These are phyloP conservation scores for Aurantiochytrium sp. DNA, from an alignment of 108 stramenopile genomes.

Conservation along the genomic window DNA sequence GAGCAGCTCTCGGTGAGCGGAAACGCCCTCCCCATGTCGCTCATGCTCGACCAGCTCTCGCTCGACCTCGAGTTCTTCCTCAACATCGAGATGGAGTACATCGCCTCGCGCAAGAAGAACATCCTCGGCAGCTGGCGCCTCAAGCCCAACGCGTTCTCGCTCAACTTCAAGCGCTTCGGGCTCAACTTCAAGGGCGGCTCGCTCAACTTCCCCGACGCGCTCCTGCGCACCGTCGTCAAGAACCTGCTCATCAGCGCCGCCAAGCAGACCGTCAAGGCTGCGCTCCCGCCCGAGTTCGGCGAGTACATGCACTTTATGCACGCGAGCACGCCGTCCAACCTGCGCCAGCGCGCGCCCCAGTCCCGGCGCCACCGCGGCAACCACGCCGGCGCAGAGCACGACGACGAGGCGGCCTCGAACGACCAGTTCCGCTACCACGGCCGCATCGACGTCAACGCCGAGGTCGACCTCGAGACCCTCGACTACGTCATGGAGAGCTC, in stretches of 20 bases:
- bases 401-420: no score
- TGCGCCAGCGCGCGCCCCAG: no score
- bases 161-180: slow-evolving; percentile 8
- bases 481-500: slow-evolving; percentile 22
- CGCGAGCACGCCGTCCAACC: background rate
- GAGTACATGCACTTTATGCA: slow-evolving; percentile 24
- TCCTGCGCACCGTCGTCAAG: slow-evolving; percentile 19
- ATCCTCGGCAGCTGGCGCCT: background rate
- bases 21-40: background rate
- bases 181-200: slow-evolving; percentile 8
- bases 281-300: slow-evolving; percentile 24
- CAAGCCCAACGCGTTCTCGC: slow-evolving; percentile 13
- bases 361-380: no score
- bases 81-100: slow-evolving; percentile 3
- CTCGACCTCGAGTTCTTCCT: slow-evolving; percentile 22
- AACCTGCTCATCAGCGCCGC: background rate
- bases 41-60: slow-evolving; percentile 11
- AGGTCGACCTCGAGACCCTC: background rate
- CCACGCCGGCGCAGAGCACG: background rate
- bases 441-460: background rate
- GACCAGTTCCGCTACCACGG: slow-evolving; percentile 22
- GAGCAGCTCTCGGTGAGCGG: slow-evolving; percentile 24
- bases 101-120: background rate
- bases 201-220: background rate
- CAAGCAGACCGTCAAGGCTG: background rate